Evolutionary conservation across 495 filamentous ascomycete genomes (phyloP).

Genomic region (Chaetomium cochliodes): DNA sequence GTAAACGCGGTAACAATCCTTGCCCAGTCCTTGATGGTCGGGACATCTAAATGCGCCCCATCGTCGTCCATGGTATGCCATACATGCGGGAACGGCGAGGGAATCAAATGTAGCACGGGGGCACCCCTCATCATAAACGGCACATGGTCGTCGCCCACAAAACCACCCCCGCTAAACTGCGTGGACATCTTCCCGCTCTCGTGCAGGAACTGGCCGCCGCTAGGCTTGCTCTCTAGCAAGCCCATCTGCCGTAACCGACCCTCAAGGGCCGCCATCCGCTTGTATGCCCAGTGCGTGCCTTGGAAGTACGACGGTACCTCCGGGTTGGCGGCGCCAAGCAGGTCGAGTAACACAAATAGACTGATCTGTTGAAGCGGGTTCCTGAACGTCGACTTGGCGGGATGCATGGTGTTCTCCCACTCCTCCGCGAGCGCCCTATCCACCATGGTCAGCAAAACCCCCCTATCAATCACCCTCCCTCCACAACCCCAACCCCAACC

Average conservation of each 20-base stretch:
- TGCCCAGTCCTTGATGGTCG: conserved; percentile 81
- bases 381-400: conserved; percentile 66
- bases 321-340: conserved; percentile 69
- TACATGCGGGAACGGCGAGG: conserved; percentile 69
- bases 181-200: conserved; percentile 54
- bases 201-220: conserved; percentile 42
- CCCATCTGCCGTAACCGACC: conserved; percentile 57
- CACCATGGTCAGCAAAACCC: conserved; percentile 2
- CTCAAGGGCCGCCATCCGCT: conserved; percentile 66
- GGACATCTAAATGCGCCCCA: conserved; percentile 73
- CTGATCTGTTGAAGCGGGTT: conserved; percentile 72
- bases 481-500: not conserved
- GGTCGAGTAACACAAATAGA: conserved; percentile 82
- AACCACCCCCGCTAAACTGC: conserved; percentile 41
- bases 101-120: conserved; percentile 79
- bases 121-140: conserved; percentile 81
- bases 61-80: conserved; percentile 84
- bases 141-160: conserved; percentile 74
- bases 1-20: conserved; percentile 74
- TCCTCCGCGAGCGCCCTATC: conserved; percentile 64
- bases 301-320: conserved; percentile 75
- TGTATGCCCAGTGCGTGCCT: conserved; percentile 88
- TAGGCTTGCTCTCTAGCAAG: conserved; percentile 38
- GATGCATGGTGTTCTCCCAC: conserved; percentile 70
- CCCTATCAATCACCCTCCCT: not conserved